These are phyloP conservation scores for Lentinula guzmanii DNA, from an alignment of 768 basidiomycete species.

Conservation along the genomic window DNA sequence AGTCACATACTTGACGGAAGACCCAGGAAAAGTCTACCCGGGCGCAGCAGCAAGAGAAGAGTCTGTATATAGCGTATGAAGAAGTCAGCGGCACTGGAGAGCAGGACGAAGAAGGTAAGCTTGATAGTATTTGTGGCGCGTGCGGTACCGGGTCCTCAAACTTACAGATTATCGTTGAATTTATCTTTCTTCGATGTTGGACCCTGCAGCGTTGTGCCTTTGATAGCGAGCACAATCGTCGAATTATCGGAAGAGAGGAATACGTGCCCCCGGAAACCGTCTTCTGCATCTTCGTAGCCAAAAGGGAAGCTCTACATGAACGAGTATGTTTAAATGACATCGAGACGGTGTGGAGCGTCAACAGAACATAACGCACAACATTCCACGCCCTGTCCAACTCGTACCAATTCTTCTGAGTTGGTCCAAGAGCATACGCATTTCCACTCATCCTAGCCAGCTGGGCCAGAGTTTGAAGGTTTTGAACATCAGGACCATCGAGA, in stretches of 20 bases:
- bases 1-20: constrained; percentile 83
- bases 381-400: constrained; percentile 76
- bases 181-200: constrained; percentile 89
- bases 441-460: constrained; percentile 80
- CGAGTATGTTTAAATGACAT: neutral
- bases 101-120: neutral
- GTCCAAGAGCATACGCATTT: constrained; percentile 74
- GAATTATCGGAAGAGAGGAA: constrained; percentile 75
- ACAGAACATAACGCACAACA: constrained; percentile 25
- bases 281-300: constrained; percentile 60
- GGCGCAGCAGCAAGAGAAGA: constrained; percentile 94
- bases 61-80: constrained; percentile 8
- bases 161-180: constrained; percentile 78
- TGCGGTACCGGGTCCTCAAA: neutral
- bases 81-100: neutral
- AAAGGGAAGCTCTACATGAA: constrained; percentile 64
- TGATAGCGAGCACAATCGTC: constrained; percentile 84
- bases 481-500: constrained; percentile 70
- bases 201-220: constrained; percentile 81
- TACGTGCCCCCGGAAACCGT: constrained; percentile 89
- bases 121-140: neutral
- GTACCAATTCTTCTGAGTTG: constrained; percentile 74
- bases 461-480: constrained; percentile 71
- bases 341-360: neutral
- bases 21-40: constrained; percentile 83